A percentile compares a stretch with the other conserved stretches of the same genome.
Conservation (phyloP, 495 filamentous ascomycete species). For the Penicillium herquei region DNA sequence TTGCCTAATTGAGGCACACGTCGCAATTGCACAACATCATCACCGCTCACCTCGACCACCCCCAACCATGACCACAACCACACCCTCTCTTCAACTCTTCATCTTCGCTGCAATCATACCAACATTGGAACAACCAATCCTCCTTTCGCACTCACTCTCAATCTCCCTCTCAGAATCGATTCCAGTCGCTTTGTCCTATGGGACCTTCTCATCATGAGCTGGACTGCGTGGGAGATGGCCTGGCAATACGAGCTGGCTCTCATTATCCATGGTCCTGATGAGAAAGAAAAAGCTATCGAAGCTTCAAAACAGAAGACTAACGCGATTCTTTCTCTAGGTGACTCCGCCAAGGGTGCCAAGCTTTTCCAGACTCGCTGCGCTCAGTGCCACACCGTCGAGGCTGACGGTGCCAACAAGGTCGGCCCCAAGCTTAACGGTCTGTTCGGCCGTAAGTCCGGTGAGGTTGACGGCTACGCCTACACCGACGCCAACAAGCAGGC, state of each 20-base stretch:
- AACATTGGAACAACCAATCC: neutral
- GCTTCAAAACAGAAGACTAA: constrained; percentile 25
- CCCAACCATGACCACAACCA: neutral
- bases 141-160: neutral
- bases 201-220: too few species aligned
- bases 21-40: too few species aligned
- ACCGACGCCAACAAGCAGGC: constrained; percentile 99
- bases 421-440: constrained; percentile 96
- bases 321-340: constrained; percentile 56
- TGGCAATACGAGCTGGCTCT: too few species aligned
- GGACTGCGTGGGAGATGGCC: too few species aligned
- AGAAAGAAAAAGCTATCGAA: neutral
- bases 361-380: constrained; percentile 99
- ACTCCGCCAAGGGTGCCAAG: constrained; percentile 94
- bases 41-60: too few species aligned
- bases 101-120: neutral
- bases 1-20: too few species aligned
- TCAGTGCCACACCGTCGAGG: constrained; percentile 95
- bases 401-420: constrained; percentile 90
- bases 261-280: too few species aligned
- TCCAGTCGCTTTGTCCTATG: constrained; percentile 13
- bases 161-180: neutral
- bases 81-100: neutral
- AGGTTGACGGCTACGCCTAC: constrained; percentile 91
- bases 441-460: constrained; percentile 92